phyloP scores from a whole-genome alignment of 2,329 filamentous ascomycete species.

The Hymenoscyphus occultus region DNA sequence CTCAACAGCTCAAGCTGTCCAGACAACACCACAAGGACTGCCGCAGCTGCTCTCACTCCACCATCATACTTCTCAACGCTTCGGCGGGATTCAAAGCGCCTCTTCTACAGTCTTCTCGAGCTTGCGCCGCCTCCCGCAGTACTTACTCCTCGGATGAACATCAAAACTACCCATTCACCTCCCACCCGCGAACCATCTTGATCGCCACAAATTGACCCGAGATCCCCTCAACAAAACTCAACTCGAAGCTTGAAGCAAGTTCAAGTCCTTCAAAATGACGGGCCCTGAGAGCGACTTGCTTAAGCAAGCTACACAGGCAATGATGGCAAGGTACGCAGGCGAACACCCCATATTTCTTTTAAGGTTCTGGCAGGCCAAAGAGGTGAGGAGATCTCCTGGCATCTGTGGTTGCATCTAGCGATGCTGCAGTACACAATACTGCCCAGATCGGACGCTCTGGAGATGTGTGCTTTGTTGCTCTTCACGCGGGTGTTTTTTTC shows the following conservation, averaged over 20 bases:
- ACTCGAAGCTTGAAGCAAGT: neutral
- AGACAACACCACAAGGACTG: neutral
- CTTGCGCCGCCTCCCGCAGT: conserved; percentile 5
- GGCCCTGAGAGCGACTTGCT: conserved; percentile 36
- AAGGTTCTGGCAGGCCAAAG: conserved; percentile 5
- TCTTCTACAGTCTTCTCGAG: neutral
- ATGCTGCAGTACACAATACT: neutral
- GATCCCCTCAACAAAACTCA: neutral
- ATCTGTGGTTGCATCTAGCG: conserved; percentile 3
- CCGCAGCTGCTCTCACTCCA: conserved; percentile 8
- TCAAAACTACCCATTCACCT: neutral
- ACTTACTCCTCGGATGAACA: conserved; percentile 2
- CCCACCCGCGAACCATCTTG: conserved; percentile 5
- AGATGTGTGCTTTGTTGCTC: neutral
- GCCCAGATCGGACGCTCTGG: neutral
- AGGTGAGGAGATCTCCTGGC: neutral
- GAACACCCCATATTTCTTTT: conserved; percentile 18
- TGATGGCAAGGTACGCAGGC: conserved; percentile 38
- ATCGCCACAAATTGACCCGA: neutral
- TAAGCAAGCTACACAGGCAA: conserved; percentile 37
- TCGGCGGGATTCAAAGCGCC: conserved; percentile 9
- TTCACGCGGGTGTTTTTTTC: conserved; percentile 2
- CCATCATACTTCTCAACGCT: conserved; percentile 11
- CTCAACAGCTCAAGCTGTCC: neutral
- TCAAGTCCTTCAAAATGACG: conserved; percentile 26